Evolutionary conservation across 176 grass and related monocot genomes (phyloP), one percentile per base, ranked within the genome.

Genomic region (Phragmites australis): DNA sequence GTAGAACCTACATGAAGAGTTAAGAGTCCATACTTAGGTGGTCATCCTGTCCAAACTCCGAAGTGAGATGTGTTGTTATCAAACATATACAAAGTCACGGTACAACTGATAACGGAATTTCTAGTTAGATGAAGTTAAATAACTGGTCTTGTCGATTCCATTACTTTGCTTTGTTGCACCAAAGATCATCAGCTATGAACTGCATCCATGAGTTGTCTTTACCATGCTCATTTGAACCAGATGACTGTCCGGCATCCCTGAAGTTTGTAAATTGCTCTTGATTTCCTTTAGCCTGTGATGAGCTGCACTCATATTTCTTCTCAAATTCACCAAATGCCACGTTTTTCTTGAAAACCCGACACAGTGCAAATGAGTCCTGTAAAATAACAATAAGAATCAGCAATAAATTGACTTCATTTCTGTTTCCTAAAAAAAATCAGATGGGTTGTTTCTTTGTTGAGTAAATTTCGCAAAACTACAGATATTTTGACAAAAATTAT

Each of bases 321-420:
- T 93, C 90, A 58, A 74, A 68, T 56, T 93, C 97, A 53, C 77
- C 74, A 19, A 83, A 69, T 0, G 76, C 75, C 42, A 87, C 93
- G 79, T 95, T 93, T 75, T 99, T 99, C 88, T 99, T 99, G 84
- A 99, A 96, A 65, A 99, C 93, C 80, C 97, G 97, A 84, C 97
- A 99, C 49, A 99, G 45, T 19, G 93, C 97, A 49, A 96, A 99
- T 0, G 90, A 90, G 65, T 99, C 97, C 93, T 98, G 81, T 67
- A 47, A 78, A 61, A 74, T 10, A 86, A 82, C 41, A 85, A 62
- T 40, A 69, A 43, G 70, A 26, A 54, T 86, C 19, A 77, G 55
- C 26, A 66, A 21, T 77, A 42, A 8, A 49, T 62, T 71, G 15
- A 44, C 69, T 62, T 13, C 4, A 51, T 73, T 83, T 48, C 25